Conservation (phyloP, 1,284 basidiomycete genomes). For the Sparassis latifolia region DNA sequence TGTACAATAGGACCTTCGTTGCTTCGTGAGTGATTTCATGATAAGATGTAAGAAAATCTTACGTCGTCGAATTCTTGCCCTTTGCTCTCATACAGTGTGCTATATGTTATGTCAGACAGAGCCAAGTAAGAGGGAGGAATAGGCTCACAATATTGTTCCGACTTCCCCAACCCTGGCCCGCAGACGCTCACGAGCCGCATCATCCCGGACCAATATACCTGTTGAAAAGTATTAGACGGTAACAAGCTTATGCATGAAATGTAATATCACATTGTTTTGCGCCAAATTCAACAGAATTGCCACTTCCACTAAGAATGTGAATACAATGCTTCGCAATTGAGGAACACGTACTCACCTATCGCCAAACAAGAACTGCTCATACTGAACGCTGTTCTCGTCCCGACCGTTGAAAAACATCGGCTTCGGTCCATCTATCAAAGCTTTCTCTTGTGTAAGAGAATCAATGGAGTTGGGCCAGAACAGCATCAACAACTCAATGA, state of each 20-base stretch:
- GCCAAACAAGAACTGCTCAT: constrained; percentile 53
- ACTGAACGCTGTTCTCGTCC: constrained; percentile 45
- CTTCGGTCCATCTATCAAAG: constrained; percentile 48
- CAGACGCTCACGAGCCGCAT: constrained; percentile 43
- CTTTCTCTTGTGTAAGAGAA: constrained; percentile 47
- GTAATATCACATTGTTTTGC: constrained; percentile 53
- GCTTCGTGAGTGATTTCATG: background rate
- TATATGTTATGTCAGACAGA: constrained; percentile 17
- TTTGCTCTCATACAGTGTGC: constrained; percentile 70
- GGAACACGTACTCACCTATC: constrained; percentile 26
- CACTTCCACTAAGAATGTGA: constrained; percentile 18
- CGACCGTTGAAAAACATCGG: constrained; percentile 55
- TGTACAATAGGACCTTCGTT: constrained; percentile 57
- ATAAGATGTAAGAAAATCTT: constrained; percentile 10
- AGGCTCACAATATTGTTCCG: constrained; percentile 52
- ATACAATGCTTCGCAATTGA: background rate
- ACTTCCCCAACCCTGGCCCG: constrained; percentile 51
- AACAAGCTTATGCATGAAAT: background rate
- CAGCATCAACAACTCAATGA: constrained; percentile 53
- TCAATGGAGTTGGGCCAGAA: constrained; percentile 71
- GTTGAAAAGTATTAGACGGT: background rate
- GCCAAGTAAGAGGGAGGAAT: background rate
- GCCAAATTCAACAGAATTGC: constrained; percentile 54
- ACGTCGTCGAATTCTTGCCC: constrained; percentile 72
- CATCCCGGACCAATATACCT: constrained; percentile 68